These are phyloP conservation scores for Lichina pygmaea DNA, from an alignment of 495 filamentous ascomycete genomes.

Conservation along the genomic window DNA sequence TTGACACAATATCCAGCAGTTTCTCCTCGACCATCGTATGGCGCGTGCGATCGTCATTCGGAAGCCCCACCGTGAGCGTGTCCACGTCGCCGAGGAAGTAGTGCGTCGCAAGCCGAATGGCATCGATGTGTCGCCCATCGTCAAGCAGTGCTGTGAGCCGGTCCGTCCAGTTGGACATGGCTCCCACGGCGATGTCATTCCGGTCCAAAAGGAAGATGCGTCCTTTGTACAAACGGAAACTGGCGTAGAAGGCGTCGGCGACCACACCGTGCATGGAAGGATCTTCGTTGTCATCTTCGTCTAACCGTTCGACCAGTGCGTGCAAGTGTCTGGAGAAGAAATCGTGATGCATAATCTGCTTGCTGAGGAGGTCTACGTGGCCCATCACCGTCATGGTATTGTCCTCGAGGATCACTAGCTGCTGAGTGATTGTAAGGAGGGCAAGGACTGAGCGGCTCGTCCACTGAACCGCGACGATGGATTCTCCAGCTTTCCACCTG, in stretches of 20 bases:
- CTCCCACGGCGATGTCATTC: conserved; percentile 70
- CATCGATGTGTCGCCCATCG: conserved; percentile 72
- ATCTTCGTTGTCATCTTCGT: conserved; percentile 20
- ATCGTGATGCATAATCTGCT: conserved; percentile 77
- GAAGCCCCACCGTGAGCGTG: conserved; percentile 77
- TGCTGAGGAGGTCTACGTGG: conserved; percentile 72
- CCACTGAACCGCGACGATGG: conserved; percentile 94
- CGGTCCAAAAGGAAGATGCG: conserved; percentile 75
- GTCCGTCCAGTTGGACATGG: conserved; percentile 95
- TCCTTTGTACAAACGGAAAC: conserved; percentile 85
- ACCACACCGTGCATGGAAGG: conserved; percentile 82
- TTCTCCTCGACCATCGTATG: conserved; percentile 71
- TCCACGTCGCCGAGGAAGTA: conserved; percentile 77
- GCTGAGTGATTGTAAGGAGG: conserved; percentile 76
- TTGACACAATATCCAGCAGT: conserved; percentile 78
- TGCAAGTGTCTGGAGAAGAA: conserved; percentile 66
- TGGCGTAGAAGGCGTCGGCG: conserved; percentile 94
- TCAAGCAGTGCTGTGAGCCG: conserved; percentile 88
- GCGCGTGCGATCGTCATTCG: conserved; percentile 50
- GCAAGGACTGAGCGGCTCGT: conserved; percentile 79
- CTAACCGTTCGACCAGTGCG: conserved; percentile 58
- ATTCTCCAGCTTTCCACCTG: conserved; percentile 81
- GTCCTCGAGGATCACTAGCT: conserved; percentile 80
- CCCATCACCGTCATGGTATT: conserved; percentile 69
- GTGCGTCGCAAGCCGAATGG: conserved; percentile 67